Percentiles rank a stretch among this genome's conserved stretches.
Conservation (phyloP, 441 rosid genomes). For the Hura crepitans region DNA sequence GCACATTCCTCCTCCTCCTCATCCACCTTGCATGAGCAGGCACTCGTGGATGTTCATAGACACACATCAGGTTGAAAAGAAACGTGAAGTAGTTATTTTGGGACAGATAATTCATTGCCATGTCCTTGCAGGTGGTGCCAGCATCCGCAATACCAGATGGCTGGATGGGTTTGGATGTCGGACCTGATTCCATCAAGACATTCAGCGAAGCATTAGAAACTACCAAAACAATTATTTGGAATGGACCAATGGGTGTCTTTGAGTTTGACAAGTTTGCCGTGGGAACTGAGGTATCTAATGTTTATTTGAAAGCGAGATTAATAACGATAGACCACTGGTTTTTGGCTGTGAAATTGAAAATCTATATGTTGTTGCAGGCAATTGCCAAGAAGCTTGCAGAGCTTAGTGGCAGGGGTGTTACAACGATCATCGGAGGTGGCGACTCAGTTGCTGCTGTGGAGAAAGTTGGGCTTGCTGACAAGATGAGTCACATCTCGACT, state of each 20-base stretch:
- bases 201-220: slow-evolving; percentile 64
- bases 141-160: slow-evolving; percentile 83
- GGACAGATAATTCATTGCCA: not conserved
- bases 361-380: slow-evolving; percentile 38
- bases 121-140: slow-evolving; percentile 58
- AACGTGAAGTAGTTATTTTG: not conserved
- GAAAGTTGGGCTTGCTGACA: slow-evolving; percentile 77
- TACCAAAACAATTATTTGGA: slow-evolving; percentile 86
- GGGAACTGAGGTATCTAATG: slow-evolving; percentile 67
- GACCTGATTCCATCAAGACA: slow-evolving; percentile 79
- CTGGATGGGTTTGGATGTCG: slow-evolving; percentile 96
- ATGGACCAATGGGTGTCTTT: slow-evolving; percentile 98
- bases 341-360: not conserved
- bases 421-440: slow-evolving; percentile 92
- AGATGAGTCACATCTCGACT: slow-evolving; percentile 94
- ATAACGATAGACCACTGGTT: not conserved
- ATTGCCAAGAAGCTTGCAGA: slow-evolving; percentile 72
- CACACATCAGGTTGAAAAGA: not conserved
- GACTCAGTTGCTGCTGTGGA: slow-evolving; percentile 94
- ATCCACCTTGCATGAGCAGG: not conserved
- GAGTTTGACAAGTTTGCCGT: slow-evolving; percentile 82
- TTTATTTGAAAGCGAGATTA: not conserved
- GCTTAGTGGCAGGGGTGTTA: slow-evolving; percentile 75
- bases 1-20: not conserved
- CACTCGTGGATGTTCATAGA: not conserved